Conservation (phyloP, 2,329 filamentous ascomycete species). For the Pseudocercospora ulei region DNA sequence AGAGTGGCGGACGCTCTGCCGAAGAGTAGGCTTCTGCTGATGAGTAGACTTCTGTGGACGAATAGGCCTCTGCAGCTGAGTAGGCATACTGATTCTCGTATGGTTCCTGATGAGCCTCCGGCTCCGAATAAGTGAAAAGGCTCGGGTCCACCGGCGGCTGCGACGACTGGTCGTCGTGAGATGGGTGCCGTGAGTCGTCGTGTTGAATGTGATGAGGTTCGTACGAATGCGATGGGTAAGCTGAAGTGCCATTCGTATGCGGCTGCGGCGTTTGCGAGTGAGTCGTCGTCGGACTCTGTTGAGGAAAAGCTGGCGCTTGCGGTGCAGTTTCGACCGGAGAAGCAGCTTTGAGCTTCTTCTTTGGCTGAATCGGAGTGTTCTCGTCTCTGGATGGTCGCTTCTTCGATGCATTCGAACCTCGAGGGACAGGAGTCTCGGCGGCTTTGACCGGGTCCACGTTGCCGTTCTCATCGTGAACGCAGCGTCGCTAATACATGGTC, state of each 20-base stretch:
- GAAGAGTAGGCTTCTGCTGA: conserved; percentile 22
- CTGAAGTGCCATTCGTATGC: conserved; percentile 8
- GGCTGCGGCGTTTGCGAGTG: conserved; percentile 10
- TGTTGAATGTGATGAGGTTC: not conserved
- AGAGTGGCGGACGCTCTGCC: conserved; percentile 21
- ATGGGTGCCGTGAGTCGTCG: conserved; percentile 12
- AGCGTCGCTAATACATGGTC: conserved; percentile 46
- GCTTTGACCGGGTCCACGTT: conserved; percentile 56
- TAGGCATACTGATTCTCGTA: conserved; percentile 23
- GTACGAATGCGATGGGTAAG: conserved; percentile 9
- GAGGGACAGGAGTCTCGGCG: conserved; percentile 51
- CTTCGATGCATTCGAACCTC: conserved; percentile 49
- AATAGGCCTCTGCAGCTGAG: conserved; percentile 20
- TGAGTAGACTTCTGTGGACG: conserved; percentile 17
- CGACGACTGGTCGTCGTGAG: conserved; percentile 12
- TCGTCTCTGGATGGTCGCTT: conserved; percentile 42
- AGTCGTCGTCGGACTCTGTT: conserved; percentile 16
- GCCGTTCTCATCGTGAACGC: conserved; percentile 56
- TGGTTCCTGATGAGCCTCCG: conserved; percentile 8
- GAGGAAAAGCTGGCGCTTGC: conserved; percentile 10
- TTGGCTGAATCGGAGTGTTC: conserved; percentile 24
- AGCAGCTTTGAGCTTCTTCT: conserved; percentile 23
- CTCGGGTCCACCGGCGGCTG: conserved; percentile 23
- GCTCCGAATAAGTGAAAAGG: conserved; percentile 16
- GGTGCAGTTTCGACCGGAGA: conserved; percentile 8